phyloP scores from a whole-genome alignment of 2,329 filamentous ascomycete genomes.

The Talaromyces albobiverticillius region DNA sequence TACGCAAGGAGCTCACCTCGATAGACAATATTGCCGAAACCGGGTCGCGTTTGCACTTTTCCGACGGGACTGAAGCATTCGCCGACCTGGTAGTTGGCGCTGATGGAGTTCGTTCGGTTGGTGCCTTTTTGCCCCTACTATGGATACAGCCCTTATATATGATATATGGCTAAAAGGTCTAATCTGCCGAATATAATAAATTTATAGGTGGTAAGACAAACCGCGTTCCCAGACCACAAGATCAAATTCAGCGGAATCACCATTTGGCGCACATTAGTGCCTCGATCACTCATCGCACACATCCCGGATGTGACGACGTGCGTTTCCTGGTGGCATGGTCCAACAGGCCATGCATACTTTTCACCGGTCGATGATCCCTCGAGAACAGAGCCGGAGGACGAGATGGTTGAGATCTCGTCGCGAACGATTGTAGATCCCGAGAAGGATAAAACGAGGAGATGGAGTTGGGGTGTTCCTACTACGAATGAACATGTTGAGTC shows the following conservation, averaged over 20 bases:
- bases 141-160: not conserved
- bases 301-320: slow-evolving; percentile 27
- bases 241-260: slow-evolving; percentile 51
- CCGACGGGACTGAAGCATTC: slow-evolving; percentile 39
- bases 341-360: slow-evolving; percentile 42
- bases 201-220: slow-evolving; percentile 39
- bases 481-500: slow-evolving; percentile 26
- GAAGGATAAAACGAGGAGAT: slow-evolving; percentile 15
- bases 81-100: slow-evolving; percentile 52
- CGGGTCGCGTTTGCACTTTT: slow-evolving; percentile 45
- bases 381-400: slow-evolving; percentile 22
- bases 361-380: slow-evolving; percentile 36
- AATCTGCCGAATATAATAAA: not conserved
- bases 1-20: slow-evolving; percentile 43
- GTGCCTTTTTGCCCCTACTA: slow-evolving; percentile 2
- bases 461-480: slow-evolving; percentile 22
- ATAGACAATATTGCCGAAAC: slow-evolving; percentile 36
- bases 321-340: slow-evolving; percentile 46
- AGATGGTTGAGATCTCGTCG: slow-evolving; percentile 40
- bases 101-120: slow-evolving; percentile 52
- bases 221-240: slow-evolving; percentile 41
- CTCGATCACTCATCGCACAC: slow-evolving; percentile 33
- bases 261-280: slow-evolving; percentile 47
- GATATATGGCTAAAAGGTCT: not conserved
- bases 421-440: slow-evolving; percentile 31